These are phyloP conservation scores for Hanseniaspora uvarum DNA, from an alignment of 1,139 yeast species.

Conservation along the genomic window DNA sequence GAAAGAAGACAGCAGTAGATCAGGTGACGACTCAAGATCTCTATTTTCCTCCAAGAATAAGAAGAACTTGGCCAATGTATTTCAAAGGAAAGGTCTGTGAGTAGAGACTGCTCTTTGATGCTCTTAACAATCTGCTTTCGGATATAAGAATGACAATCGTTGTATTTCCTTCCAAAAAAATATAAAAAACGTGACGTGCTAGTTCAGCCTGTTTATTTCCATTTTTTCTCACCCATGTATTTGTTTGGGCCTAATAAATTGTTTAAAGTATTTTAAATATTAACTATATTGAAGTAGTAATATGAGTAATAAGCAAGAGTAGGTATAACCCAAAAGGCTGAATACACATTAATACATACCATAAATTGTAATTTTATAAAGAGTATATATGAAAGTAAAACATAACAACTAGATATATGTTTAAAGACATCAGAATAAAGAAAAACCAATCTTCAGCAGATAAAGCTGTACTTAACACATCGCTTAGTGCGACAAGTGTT, in stretches of 20 bases:
- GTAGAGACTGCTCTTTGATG: background rate
- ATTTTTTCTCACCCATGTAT: background rate
- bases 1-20: background rate
- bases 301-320: no score
- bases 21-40: slow-evolving; percentile 15
- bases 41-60: slow-evolving; percentile 14
- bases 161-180: background rate
- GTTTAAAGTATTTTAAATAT: no score
- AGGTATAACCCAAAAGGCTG: no score
- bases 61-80: slow-evolving; percentile 15
- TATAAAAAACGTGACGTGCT: background rate
- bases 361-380: background rate
- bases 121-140: background rate
- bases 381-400: background rate
- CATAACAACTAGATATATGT: background rate
- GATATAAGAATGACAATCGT: background rate
- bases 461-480: background rate
- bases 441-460: background rate
- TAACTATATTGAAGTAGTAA: no score
- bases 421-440: slow-evolving; percentile 12
- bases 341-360: no score
- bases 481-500: background rate
- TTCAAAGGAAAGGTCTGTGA: slow-evolving; percentile 16
- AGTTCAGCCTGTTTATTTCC: background rate
- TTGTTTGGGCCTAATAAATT: no score